Conservation (phyloP, 768 basidiomycete genomes). For the Rhizopogon vinicolor region DNA sequence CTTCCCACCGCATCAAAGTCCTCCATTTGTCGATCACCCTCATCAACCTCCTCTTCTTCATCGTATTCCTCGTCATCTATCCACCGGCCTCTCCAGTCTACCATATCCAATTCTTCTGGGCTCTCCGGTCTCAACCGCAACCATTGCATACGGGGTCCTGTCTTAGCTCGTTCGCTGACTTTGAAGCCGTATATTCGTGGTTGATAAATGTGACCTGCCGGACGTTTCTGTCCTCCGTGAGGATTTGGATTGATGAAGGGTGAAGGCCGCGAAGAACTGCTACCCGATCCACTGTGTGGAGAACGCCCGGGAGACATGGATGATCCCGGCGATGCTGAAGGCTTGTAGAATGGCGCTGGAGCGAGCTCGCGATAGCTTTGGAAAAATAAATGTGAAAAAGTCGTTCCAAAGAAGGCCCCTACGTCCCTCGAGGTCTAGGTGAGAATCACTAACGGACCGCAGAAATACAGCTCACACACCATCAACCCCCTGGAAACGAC, state of each 20-base stretch:
- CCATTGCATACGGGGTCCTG: slow-evolving; percentile 97
- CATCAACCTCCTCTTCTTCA: slow-evolving; percentile 51
- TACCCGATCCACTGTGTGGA: slow-evolving; percentile 47
- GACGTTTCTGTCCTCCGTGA: slow-evolving; percentile 84
- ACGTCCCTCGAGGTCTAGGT: slow-evolving; percentile 14
- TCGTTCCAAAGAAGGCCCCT: slow-evolving; percentile 99
- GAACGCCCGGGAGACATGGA: slow-evolving; percentile 54
- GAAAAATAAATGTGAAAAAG: slow-evolving; percentile 98
- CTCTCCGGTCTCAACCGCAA: slow-evolving; percentile 81
- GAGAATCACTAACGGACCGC: slow-evolving; percentile 5
- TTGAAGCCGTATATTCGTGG: slow-evolving; percentile 97
- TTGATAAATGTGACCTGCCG: slow-evolving; percentile 81
- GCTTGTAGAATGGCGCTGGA: slow-evolving; percentile 88
- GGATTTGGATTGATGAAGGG: slow-evolving; percentile 87
- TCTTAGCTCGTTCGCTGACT: slow-evolving; percentile 92
- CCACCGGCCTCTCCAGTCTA: slow-evolving; percentile 92
- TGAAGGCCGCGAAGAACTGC: slow-evolving; percentile 41
- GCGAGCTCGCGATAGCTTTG: slow-evolving; percentile 96
- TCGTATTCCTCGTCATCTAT: slow-evolving; percentile 73
- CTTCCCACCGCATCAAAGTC: slow-evolving; percentile 74
- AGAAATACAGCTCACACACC: slow-evolving; percentile 45
- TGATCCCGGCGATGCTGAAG: slow-evolving; percentile 46
- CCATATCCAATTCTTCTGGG: slow-evolving; percentile 75
- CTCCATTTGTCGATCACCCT: slow-evolving; percentile 73
- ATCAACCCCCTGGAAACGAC: slow-evolving; percentile 93